These are phyloP conservation scores for Calonectria pseudoturangicola DNA, from an alignment of 2,329 filamentous ascomycete species.

Conservation along the genomic window DNA sequence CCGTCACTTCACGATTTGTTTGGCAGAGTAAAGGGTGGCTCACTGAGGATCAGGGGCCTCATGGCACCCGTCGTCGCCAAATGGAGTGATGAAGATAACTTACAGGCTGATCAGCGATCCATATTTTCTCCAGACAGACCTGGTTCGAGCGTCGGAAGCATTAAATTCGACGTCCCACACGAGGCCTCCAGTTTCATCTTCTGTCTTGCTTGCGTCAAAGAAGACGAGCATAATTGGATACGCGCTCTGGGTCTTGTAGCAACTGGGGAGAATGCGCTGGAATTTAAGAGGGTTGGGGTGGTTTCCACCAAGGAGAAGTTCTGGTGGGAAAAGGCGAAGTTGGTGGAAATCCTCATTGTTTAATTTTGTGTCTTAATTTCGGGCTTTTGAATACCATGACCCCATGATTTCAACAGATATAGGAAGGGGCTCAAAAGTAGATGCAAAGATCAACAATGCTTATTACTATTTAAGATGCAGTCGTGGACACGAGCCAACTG, in stretches of 20 bases:
- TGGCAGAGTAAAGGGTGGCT: conserved; percentile 5
- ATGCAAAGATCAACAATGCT: conserved; percentile 1
- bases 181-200: conserved; percentile 11
- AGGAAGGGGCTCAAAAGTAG: neutral
- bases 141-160: conserved; percentile 6
- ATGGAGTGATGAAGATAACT: neutral
- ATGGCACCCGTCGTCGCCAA: neutral
- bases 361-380: neutral
- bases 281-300: conserved; percentile 10
- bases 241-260: conserved; percentile 4
- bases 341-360: conserved; percentile 16
- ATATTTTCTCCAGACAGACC: conserved; percentile 10
- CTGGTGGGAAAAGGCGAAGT: conserved; percentile 18
- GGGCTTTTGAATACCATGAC: neutral
- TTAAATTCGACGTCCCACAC: conserved; percentile 6
- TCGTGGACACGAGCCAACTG: neutral
- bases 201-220: conserved; percentile 1
- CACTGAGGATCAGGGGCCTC: neutral
- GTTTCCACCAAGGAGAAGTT: conserved; percentile 2
- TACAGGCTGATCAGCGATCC: conserved; percentile 1
- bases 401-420: neutral
- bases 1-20: conserved; percentile 1
- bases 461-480: neutral
- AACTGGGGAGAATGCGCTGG: neutral
- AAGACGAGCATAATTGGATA: conserved; percentile 11